A percentile compares a stretch with the other conserved stretches of the same genome.
These are phyloP conservation scores for Xanthoparmelia taractica DNA, from an alignment of 495 filamentous ascomycete genomes.

Conservation along the genomic window DNA sequence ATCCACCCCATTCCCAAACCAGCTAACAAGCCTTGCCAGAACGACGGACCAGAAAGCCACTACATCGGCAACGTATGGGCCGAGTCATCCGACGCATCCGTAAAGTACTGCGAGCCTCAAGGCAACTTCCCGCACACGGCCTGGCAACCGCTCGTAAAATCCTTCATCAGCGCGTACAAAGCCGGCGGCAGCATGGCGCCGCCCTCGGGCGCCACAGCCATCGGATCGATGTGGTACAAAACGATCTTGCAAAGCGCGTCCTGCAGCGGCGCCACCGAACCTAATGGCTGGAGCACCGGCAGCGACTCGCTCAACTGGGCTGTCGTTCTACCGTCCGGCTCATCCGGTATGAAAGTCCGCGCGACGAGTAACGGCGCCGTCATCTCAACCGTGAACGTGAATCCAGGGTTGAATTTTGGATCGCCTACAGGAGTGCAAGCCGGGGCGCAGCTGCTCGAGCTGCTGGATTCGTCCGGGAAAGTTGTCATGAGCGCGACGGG, in stretches of 20 bases:
- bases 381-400: slow-evolving; percentile 4
- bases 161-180: slow-evolving; percentile 36
- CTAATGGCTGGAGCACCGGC: slow-evolving; percentile 6
- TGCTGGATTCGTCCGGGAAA: slow-evolving; percentile 12
- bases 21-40: slow-evolving; percentile 9
- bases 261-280: slow-evolving; percentile 6
- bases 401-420: slow-evolving; percentile 18
- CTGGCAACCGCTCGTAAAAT: slow-evolving; percentile 30
- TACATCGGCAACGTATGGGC: slow-evolving; percentile 39
- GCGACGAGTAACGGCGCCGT: slow-evolving; percentile 13
- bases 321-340: slow-evolving; percentile 10
- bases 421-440: slow-evolving; percentile 10
- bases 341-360: slow-evolving; percentile 14
- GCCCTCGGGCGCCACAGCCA: background rate
- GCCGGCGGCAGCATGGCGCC: slow-evolving; percentile 23
- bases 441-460: slow-evolving; percentile 18
- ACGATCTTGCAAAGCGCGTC: slow-evolving; percentile 16
- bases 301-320: slow-evolving; percentile 24
- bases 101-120: slow-evolving; percentile 28
- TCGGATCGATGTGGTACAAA: slow-evolving; percentile 25
- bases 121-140: slow-evolving; percentile 29
- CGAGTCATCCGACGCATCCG: slow-evolving; percentile 26
- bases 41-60: slow-evolving; percentile 41
- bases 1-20: background rate
- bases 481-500: slow-evolving; percentile 14